Evolutionary conservation across 2,329 filamentous ascomycete species (phyloP), one percentile per base, ranked within the genome.

Genomic region (Clonostachys byssicola): DNA sequence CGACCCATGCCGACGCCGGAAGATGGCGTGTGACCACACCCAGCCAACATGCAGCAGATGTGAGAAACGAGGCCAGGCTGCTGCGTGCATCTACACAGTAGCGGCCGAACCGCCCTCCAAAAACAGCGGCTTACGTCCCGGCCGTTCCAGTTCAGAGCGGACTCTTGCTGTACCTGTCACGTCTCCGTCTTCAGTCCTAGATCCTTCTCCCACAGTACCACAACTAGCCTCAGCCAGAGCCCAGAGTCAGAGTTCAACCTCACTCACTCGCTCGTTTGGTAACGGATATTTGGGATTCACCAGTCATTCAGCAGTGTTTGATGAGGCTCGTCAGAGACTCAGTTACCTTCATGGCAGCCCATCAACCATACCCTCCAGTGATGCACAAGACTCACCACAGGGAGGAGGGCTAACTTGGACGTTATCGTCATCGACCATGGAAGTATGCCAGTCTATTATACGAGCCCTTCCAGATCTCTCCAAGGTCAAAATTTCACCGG

Each of bases 1-100:
- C 35, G 40, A 46, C n/a, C 47, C 47, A 4, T 49, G 47, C 17
- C 47, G 44, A 6, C 47, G 47, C 10, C 40, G 43, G 12, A 49
- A 49, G 34, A 18, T 49, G 16, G 47, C 47, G 14, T 49, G 47
- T 35, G 47, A 49, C 34, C 43, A 44, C 36, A 34, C 13, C 5
- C 43, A 16, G 34, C 43, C 43, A 30, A 34, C 23, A 17, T 44
- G 43, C 43, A 14, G n/a, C 17, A 33, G 43, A 20, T 44, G 43
- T 20, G 30, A 18, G 36, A 16, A 33, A 16, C 10, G 17, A 39
- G 36, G 17, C 36, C 14, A 39, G 7, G 36, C 14, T 18, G 36
- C 36, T 14, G 36, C 17, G 36, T 39, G 36, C 23, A 30, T 30
- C 23, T 39, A n/a, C n/a, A 39, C 36, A 18, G 17, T 39, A 39